Evolutionary conservation across 2,329 filamentous ascomycete species (phyloP).

Genomic region (Cladosporium cucumerinum): DNA sequence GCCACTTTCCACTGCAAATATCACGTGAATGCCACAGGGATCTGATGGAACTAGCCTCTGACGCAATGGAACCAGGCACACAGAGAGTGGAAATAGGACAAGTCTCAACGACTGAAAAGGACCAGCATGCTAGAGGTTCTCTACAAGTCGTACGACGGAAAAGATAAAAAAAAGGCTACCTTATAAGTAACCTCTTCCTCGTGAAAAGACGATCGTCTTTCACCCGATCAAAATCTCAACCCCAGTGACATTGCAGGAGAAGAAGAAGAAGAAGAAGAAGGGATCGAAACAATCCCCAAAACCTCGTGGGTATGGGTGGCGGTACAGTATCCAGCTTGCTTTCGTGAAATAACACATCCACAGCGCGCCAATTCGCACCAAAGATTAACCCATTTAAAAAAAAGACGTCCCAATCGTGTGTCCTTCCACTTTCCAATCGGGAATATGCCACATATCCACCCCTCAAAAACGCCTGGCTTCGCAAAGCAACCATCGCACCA

Average conservation of each 20-base stretch:
- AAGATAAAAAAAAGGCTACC: neutral
- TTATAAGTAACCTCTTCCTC: neutral
- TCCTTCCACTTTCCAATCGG: neutral
- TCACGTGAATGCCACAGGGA: neutral
- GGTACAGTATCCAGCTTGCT: neutral
- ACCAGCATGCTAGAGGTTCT: neutral
- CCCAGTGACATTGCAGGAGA: neutral
- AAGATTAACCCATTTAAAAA: neutral
- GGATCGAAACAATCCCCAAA: neutral
- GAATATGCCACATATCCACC: neutral
- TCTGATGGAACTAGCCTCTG: neutral
- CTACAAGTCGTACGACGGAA: neutral
- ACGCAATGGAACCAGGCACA: neutral
- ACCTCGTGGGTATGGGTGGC: neutral
- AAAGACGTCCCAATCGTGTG: neutral
- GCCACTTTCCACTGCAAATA: neutral
- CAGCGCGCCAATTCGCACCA: neutral
- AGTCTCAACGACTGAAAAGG: neutral
- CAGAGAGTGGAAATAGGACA: neutral
- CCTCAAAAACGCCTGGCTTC: constrained; percentile 5
- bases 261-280: neutral
- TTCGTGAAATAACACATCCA: neutral
- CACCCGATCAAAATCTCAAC: neutral
- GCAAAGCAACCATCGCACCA: neutral
- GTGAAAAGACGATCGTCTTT: neutral